Evolutionary conservation across 2,329 filamentous ascomycete species (phyloP), one percentile per base, ranked within the genome.

Genomic region (Lachnellula suecica): DNA sequence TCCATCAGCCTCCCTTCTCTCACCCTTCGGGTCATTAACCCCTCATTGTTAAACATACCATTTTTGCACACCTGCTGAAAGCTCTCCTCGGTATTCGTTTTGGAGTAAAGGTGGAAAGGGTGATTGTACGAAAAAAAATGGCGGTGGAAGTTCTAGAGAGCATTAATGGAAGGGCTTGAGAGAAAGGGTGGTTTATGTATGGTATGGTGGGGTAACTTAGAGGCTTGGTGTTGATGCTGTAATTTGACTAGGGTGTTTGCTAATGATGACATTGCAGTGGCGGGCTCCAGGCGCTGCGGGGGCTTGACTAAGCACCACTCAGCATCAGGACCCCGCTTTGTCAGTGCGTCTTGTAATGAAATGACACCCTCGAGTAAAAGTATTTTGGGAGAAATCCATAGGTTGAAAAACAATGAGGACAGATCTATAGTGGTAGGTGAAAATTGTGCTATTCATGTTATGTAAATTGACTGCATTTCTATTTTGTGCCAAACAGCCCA

Each of bases 21-120:
- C 41, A 67, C 66, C 66, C 67, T 66, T 51, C 61, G 64, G 20
- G 51, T 50, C 31, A 58, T 53, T 59, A 57, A n/a, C 23, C 19
- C 4, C 37, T 10, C 42, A 20, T 19, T 4, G 15, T 6, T 10
- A 7, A 17, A 41, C 37, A 7, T 31, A 56, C 53, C 52, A 57
- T 59, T 31, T 56, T 53, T n/a, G 35, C 27, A 31, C 31, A 37
- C 10, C 13, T 46, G 1, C 7, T 35, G 17, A 40, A 46, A 49
- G 22, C 50, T 50, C 22, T 27, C 10, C 19, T 47, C 42, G 23
- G 22, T 34, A 20, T 20, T 20, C 22, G 23, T 15, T 35, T 49
- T 56, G 29, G 34, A 17, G 43, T 8, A n/a, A 6, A n/a, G 17
- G 3, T 35, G 22, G 37, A 53, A 24, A n/a, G n/a, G n/a, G n/a